Evolutionary conservation across 306 rosid genomes (phyloP), one percentile per base, ranked within the genome.

Genomic region (Abrus precatorius): DNA sequence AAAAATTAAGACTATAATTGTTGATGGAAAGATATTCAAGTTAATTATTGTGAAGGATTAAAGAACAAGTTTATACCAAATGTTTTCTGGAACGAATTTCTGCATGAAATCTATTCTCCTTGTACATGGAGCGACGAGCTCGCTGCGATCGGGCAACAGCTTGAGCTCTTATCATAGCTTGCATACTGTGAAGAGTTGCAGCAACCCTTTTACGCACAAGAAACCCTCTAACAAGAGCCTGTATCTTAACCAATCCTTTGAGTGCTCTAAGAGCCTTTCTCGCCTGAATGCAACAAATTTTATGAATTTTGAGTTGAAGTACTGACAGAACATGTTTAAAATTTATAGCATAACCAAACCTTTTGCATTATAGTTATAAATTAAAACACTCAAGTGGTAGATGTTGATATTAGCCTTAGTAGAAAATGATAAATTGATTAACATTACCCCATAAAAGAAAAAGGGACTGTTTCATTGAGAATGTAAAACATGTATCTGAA

Each of bases 161-260:
- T 47, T 95, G 99, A 36, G 97, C 97, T 87, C 99, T 86, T 27
- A 95, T 76, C 0, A 95, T 88, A 82, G 97, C 98, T 77, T 95
- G 97, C 94, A 95, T 91, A 70, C 99, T 85, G 30, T 87, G 89
- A 66, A 93, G 92, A 45, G 99, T 93, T 65, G 94, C 97, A 33
- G 93, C 85, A 63, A 97, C 91, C 13, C 94, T 84, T 80, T 95
- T 95, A 4, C 99, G 69, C 45, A 95, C 94, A 0, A 95, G 92
- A 70, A 36, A 95, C 2, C 99, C 99, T 84, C 98, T 87, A 7
- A 93, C 98, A 13, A 95, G 91, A 29, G 97, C 99, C 30, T 95
- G 99, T 69, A 95, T 82, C 86, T 89, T 95, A 0, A 95, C 99
- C 32, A 95, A 62, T 84, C 90, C 98, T 78, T 79, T 91, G 2